phyloP scores from a whole-genome alignment of 768 basidiomycete genomes.

The Tulasnella sp. region DNA sequence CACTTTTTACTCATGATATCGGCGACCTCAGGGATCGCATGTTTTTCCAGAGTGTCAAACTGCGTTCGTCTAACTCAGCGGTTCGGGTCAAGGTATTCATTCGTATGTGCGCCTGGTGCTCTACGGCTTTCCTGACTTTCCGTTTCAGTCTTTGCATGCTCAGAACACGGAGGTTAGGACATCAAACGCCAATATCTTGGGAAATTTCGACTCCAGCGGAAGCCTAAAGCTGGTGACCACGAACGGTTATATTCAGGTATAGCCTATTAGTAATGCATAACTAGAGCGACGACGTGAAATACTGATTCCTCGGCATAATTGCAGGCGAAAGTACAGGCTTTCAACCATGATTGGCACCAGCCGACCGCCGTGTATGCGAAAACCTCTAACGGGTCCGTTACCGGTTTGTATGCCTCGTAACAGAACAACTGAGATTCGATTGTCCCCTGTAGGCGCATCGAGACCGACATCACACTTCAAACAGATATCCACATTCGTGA shows the following conservation, averaged over 20 bases:
- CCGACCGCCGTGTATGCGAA: background rate
- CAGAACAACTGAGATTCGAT: background rate
- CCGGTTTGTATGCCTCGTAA: background rate
- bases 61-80: background rate
- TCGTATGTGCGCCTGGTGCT: background rate
- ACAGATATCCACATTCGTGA: background rate
- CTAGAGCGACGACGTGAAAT: background rate
- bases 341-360: slow-evolving; percentile 11
- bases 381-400: background rate
- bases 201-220: background rate
- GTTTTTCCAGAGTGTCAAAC: background rate
- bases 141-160: background rate
- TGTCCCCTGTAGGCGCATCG: background rate
- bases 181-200: background rate
- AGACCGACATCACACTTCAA: background rate
- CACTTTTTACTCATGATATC: slow-evolving; percentile 5
- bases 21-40: background rate
- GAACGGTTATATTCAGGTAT: slow-evolving; percentile 7
- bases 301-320: background rate
- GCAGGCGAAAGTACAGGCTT: background rate
- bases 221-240: slow-evolving; percentile 1
- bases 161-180: background rate
- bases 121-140: background rate
- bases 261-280: background rate
- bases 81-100: background rate